Evolutionary conservation across 441 rosid species (phyloP), one percentile per base, ranked within the genome.

Genomic region (Bruguiera hainesii): DNA sequence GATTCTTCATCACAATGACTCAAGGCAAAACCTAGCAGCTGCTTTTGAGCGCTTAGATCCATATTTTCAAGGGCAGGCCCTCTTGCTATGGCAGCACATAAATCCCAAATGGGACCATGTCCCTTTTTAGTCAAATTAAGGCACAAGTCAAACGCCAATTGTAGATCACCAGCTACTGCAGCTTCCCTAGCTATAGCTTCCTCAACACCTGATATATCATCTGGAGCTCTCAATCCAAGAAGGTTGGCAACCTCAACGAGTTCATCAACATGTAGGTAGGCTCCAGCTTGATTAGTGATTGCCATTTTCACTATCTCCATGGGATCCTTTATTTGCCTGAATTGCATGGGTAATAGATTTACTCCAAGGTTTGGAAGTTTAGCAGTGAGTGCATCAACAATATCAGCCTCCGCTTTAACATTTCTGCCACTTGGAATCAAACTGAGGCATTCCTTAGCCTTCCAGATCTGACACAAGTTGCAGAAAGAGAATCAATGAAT

Each of bases 181-280:
- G 98, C 98, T 85, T 93, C 99, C 75, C 98, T 87, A 74, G 99
- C 97, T 82, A 96, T 89, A 75, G 97, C 92, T 85, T 96, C 99
- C 86, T 96, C 87, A 58, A 96, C 93, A 63, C 87, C 79, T 65
- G 94, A 84, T 78, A 82, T 81, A 55, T 96, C 96, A 75, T 90
- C 95, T 55, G 73, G 67, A 65, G 99, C 87, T 78, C 73, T 88
- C 72, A 96, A 79, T 56, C 99, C 99, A 68, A 96, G 93, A 82
- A 92, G 91, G 82, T 86, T 90, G 74, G 98, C 92, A 71, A 96
- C 97, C 77, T 93, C 98, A 77, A 90, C 79, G 70, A 96, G 84
- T 72, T 89, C 97, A 61, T 93, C 98, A 63, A 90, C 99, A 70
- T 89, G 92, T 50, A 92, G 71, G 81, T 96, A 96, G 67, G 90